Conservation (phyloP, 2,329 filamentous ascomycete genomes). For the Cladosporium sp. region DNA sequence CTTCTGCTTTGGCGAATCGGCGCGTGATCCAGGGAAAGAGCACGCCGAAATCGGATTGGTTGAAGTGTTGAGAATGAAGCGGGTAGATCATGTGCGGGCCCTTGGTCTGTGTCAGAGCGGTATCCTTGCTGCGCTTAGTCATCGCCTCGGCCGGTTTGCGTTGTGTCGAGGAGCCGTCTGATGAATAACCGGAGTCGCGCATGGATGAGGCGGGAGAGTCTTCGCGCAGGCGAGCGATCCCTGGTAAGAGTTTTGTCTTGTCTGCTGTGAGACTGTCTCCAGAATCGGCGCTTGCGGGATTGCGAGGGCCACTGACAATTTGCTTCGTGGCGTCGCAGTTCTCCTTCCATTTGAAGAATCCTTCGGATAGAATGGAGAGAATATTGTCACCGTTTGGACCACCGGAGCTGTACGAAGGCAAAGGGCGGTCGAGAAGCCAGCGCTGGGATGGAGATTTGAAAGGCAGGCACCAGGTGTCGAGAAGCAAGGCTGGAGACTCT, state of each 20-base stretch:
- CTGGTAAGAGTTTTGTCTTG: constrained; percentile 23
- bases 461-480: constrained; percentile 79
- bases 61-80: constrained; percentile 68
- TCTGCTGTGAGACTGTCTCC: constrained; percentile 20
- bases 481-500: constrained; percentile 59
- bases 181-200: constrained; percentile 30
- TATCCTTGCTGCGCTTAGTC: neutral
- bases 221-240: constrained; percentile 27
- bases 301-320: constrained; percentile 44
- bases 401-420: constrained; percentile 60
- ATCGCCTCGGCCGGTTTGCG: neutral
- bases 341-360: constrained; percentile 72
- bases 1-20: constrained; percentile 51
- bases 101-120: constrained; percentile 3
- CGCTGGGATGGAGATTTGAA: constrained; percentile 58
- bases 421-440: constrained; percentile 64
- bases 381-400: constrained; percentile 52
- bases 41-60: constrained; percentile 77
- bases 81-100: constrained; percentile 71
- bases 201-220: constrained; percentile 23
- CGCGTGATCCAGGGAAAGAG: constrained; percentile 66
- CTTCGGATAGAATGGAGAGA: constrained; percentile 68
- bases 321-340: constrained; percentile 67
- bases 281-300: neutral
- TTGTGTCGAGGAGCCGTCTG: constrained; percentile 21